Evolutionary conservation across 768 basidiomycete genomes (phyloP), one percentile per base, ranked within the genome.

Genomic region (Termitomyces sp.): DNA sequence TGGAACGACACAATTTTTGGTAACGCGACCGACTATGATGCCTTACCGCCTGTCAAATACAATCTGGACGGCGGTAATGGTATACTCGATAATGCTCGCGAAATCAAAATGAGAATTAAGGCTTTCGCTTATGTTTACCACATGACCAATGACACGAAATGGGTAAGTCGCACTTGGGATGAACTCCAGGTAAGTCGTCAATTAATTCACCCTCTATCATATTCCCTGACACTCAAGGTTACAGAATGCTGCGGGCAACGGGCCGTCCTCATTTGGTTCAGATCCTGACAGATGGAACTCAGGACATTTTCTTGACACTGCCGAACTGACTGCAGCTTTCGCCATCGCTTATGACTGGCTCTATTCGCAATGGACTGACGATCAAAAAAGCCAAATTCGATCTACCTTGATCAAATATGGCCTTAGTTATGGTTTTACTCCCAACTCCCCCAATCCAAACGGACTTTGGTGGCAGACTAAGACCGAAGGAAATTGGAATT

Each of bases 321-420:
- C 87, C n/a, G 96, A 98, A 70, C 78, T 97, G 60, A 85, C 85
- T 16, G 84, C 88, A 23, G 94, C 92, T 5, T 98, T 87, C 64
- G 97, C 81, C 29, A 89, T 94, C 58, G 96, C 88, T 1, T 99
- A 98, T 63, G 97, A 99, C 66, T 99, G 97, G 97, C 66, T 98
- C 31, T 88, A 97, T 69, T 18, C 50, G 27, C 36, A 59, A 52
- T 61, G 60, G 62, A 53, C 40, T 33, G 72, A 79, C 31, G 79
- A 83, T 1, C 93, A 95, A 70, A 87, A 85, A 66, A 70, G 67
- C 22, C 73, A 75, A 45, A 90, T 99, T 60, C 78, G 81, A 64
- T 74, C 68, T 59, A 86, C 85, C 13, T 82, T 98, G 74, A 79
- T 94, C 69, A 73, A 78, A 58, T 87, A 88, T 60, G 97, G 94